Evolutionary conservation across 768 basidiomycete genomes (phyloP), one percentile per base, ranked within the genome.

Genomic region (Lactarius deliciosus): DNA sequence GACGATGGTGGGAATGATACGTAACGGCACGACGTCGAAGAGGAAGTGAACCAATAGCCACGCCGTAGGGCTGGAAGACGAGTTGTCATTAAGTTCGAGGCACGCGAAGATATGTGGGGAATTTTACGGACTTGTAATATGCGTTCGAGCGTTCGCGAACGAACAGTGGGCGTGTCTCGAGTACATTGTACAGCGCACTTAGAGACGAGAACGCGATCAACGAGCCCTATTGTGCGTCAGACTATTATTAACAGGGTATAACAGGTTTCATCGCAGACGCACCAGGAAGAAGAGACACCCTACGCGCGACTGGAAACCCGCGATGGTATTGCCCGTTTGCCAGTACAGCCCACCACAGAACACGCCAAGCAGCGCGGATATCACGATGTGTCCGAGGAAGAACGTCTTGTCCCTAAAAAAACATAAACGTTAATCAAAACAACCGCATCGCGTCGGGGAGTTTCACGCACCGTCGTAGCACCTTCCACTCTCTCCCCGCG

Each of bases 211-310:
- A 97, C 0, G 96, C 92, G 58, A 97, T 86, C 32, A 98, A 82
- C 16, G 94, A 87, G 40, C 95, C 95, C 91, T 92, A 68, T 8
- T 50, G 56, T 30, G 22, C 18, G 34, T 45, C 58, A 54, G 30
- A 36, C 20, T 54, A 30, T 32, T 9, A 15, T 15, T 57, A 32
- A 32, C 5, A 11, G 22, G 11, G 4, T 22, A 53, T 25, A 50
- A 50, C 4, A 13, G 13, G n/a, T 22, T 13, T 57, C 7, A 20
- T 57, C 56, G 15, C 41, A 41, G 32, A 71, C 75, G 28, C 70
- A 91, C 91, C 72, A 97, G 75, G 86, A 98, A 98, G 82, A 98
- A 97, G 50, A 98, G 77, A 70, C 90, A 92, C 36, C 96, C 96
- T n/a, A 98, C 84, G 36, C 96, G 84, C 43, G 90, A 90, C 75